These are phyloP conservation scores for Leccinum subgranulosum DNA, from an alignment of 768 basidiomycete genomes.

Conservation along the genomic window DNA sequence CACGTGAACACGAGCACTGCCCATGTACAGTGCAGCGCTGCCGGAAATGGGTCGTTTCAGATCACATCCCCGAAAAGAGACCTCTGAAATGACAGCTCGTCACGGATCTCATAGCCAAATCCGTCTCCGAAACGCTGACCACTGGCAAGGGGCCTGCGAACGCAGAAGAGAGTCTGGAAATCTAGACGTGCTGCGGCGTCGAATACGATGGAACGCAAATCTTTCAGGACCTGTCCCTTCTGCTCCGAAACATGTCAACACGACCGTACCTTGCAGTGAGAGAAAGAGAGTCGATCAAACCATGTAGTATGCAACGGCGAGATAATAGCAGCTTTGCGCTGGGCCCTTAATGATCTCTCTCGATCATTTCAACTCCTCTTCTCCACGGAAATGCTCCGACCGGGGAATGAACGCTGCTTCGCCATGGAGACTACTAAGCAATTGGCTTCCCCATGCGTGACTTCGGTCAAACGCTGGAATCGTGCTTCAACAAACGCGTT, in stretches of 20 bases:
- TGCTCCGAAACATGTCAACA: constrained; percentile 31
- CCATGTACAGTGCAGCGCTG: constrained; percentile 4
- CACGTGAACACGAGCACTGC: constrained; percentile 14
- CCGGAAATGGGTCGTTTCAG: constrained; percentile 52
- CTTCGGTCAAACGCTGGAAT: constrained; percentile 80
- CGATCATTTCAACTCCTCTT: constrained; percentile 72
- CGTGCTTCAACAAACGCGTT: constrained; percentile 76
- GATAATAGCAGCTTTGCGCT: constrained; percentile 65
- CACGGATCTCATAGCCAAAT: constrained; percentile 82
- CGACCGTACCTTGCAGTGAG: constrained; percentile 1
- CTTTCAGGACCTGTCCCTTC: constrained; percentile 85
- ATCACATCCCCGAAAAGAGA: constrained; percentile 75
- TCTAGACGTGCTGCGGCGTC: constrained; percentile 54
- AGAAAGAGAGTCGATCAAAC: constrained; percentile 32
- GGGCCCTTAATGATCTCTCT: constrained; percentile 75
- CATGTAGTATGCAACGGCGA: constrained; percentile 77
- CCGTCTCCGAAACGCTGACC: constrained; percentile 81
- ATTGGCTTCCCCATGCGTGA: constrained; percentile 38
- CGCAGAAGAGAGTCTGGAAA: constrained; percentile 53
- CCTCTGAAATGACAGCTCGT: constrained; percentile 64
- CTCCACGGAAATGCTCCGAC: constrained; percentile 63
- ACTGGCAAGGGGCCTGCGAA: constrained; percentile 64
- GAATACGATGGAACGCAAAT: constrained; percentile 59
- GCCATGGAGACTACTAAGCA: constrained; percentile 26
- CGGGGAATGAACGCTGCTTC: constrained; percentile 42